phyloP scores from a whole-genome alignment of 139 green algal genomes.

The Chlorella sp. region DNA sequence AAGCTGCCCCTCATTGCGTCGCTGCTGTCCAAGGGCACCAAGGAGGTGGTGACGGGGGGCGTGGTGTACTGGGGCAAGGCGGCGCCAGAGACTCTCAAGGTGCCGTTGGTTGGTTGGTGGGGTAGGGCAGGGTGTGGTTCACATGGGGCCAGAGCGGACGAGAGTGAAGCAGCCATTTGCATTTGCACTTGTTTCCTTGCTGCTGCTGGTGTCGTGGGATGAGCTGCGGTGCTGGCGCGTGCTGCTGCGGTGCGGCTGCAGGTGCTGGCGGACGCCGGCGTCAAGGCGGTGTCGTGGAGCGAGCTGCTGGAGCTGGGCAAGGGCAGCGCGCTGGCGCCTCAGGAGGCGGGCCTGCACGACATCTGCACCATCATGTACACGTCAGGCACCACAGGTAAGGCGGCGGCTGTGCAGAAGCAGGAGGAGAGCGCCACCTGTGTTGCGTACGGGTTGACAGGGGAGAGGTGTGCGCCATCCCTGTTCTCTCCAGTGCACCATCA shows the following conservation, averaged over 20 bases:
- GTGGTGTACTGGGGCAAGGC: constrained; percentile 78
- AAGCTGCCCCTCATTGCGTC: constrained; percentile 56
- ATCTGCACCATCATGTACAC: constrained; percentile 88
- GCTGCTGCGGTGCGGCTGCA: background rate
- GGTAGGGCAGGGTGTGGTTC: no score
- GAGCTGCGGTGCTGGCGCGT: background rate
- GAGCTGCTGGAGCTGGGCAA: constrained; percentile 43
- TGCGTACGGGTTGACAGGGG: no score
- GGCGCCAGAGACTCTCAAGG: background rate
- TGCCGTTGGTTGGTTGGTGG: no score
- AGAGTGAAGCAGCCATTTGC: no score
- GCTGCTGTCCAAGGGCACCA: constrained; percentile 47
- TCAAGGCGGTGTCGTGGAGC: constrained; percentile 42
- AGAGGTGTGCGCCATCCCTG: no score
- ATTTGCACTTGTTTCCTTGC: no score
- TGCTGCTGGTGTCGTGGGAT: no score
- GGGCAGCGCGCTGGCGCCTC: constrained; percentile 9
- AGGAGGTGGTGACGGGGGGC: constrained; percentile 17
- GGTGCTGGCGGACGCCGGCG: constrained; percentile 7
- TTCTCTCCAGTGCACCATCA: no score
- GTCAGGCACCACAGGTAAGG: constrained; percentile 79
- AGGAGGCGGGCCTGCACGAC: background rate
- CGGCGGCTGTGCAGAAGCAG: no score
- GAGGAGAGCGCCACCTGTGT: no score
- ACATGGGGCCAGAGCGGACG: no score